Conservation (phyloP, 2,329 filamentous ascomycete species). For the Paradendryphiella salina region DNA sequence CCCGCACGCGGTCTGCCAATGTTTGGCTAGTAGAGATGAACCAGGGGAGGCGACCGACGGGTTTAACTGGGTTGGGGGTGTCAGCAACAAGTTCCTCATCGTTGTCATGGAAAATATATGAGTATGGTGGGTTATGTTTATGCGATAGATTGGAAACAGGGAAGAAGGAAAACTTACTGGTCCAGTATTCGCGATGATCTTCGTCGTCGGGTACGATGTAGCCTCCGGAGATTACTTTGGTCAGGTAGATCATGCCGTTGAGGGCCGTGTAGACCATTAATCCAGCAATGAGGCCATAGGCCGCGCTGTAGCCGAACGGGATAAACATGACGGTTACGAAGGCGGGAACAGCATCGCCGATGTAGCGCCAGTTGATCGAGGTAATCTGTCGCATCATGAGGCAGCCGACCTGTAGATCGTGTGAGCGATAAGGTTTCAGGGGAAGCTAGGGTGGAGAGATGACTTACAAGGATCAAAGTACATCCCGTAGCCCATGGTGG, state of each 20-base stretch:
- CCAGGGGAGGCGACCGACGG: slow-evolving; percentile 10
- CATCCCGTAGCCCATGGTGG: slow-evolving; percentile 88
- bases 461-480: slow-evolving; percentile 73
- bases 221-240: slow-evolving; percentile 67
- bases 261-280: slow-evolving; percentile 75
- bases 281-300: slow-evolving; percentile 81
- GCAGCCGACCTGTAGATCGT: slow-evolving; percentile 57
- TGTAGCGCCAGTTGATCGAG: slow-evolving; percentile 88
- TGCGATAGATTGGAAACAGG: too few species aligned
- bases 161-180: slow-evolving; percentile 57
- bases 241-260: slow-evolving; percentile 70
- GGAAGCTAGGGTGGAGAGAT: background rate
- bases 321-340: slow-evolving; percentile 83
- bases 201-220: slow-evolving; percentile 75
- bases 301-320: slow-evolving; percentile 88
- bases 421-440: slow-evolving; percentile 19
- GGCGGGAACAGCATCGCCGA: slow-evolving; percentile 80
- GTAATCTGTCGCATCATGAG: slow-evolving; percentile 74
- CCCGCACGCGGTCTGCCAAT: slow-evolving; percentile 31
- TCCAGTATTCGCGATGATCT: slow-evolving; percentile 77
- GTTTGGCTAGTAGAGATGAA: slow-evolving; percentile 28
- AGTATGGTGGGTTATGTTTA: background rate
- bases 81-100: background rate
- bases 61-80: slow-evolving; percentile 31
- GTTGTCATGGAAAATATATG: background rate